These are phyloP conservation scores for Gastrodia elata DNA, from an alignment of 106 monocot species.

Conservation along the genomic window DNA sequence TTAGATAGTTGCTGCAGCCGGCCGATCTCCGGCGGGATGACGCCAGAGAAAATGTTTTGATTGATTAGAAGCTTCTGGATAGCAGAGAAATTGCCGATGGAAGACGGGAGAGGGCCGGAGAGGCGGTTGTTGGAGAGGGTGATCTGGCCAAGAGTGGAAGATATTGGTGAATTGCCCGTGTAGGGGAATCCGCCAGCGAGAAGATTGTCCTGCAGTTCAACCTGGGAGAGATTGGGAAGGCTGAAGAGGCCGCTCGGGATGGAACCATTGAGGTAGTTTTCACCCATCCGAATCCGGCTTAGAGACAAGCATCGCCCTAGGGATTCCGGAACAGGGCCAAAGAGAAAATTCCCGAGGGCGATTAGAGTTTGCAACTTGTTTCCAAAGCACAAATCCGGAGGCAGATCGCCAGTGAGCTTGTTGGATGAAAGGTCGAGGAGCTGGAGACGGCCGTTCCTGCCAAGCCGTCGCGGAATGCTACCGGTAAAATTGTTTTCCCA, in stretches of 20 bases:
- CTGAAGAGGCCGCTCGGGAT: constrained; percentile 42
- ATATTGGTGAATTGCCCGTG: constrained; percentile 11
- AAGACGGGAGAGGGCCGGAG: constrained; percentile 44
- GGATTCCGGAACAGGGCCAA: constrained; percentile 54
- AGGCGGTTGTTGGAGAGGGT: constrained; percentile 70
- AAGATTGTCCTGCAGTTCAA: constrained; percentile 75
- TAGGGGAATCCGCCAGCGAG: constrained; percentile 59
- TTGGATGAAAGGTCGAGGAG: constrained; percentile 50
- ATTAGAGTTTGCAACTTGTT: constrained; percentile 53
- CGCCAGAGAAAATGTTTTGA: constrained; percentile 50
- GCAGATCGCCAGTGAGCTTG: constrained; percentile 46
- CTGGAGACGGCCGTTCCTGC: constrained; percentile 37
- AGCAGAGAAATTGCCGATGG: constrained; percentile 50
- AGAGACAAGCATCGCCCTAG: constrained; percentile 57
- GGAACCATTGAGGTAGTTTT: constrained; percentile 74
- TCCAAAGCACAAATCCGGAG: constrained; percentile 42
- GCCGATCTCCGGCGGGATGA: constrained; percentile 56
- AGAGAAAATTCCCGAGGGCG: constrained; percentile 57
- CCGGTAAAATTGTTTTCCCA: constrained; percentile 85
- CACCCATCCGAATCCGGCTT: constrained; percentile 62
- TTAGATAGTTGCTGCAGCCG: constrained; percentile 64
- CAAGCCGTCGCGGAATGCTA: constrained; percentile 34
- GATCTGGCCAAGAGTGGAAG: constrained; percentile 56
- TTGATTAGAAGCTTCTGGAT: constrained; percentile 64
- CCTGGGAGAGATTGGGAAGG: constrained; percentile 52